Evolutionary conservation across 805 yeast genomes (phyloP).

Genomic region (Zygosaccharomyces rouxii): DNA sequence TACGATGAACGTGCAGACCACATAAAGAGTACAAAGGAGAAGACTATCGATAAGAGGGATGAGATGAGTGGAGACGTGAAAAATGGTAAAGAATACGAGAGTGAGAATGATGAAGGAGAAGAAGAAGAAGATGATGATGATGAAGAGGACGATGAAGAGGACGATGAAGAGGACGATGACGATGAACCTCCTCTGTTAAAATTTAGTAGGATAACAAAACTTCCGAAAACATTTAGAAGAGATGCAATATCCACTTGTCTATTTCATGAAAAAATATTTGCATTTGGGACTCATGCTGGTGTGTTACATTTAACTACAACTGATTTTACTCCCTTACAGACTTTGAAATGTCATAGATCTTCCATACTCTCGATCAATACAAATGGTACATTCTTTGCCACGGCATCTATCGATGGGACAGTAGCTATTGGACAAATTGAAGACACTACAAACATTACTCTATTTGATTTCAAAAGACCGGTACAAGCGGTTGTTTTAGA

Average conservation of each 20-base stretch:
- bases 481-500: slow-evolving; percentile 82
- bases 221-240: slow-evolving; percentile 62
- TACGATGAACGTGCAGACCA: neutral
- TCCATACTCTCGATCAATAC: slow-evolving; percentile 70
- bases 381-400: slow-evolving; percentile 70
- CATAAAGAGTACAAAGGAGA: neutral
- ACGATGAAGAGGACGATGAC: slow-evolving; percentile 43
- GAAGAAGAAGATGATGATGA: slow-evolving; percentile 30
- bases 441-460: slow-evolving; percentile 60
- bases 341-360: slow-evolving; percentile 80
- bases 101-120: slow-evolving; percentile 23
- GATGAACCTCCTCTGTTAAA: slow-evolving; percentile 68
- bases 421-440: slow-evolving; percentile 70
- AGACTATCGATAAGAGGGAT: slow-evolving; percentile 15
- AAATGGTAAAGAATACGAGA: slow-evolving; percentile 7
- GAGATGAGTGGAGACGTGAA: slow-evolving; percentile 5
- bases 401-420: slow-evolving; percentile 93
- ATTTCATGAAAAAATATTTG: slow-evolving; percentile 55
- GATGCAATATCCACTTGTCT: slow-evolving; percentile 76
- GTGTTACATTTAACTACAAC: slow-evolving; percentile 62
- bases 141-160: slow-evolving; percentile 31
- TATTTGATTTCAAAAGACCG: slow-evolving; percentile 82
- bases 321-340: slow-evolving; percentile 56
- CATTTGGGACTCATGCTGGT: slow-evolving; percentile 90
- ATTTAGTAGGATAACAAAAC: slow-evolving; percentile 61